Conservation (phyloP, 495 filamentous ascomycete species). For the Aspergillus sparsus region DNA sequence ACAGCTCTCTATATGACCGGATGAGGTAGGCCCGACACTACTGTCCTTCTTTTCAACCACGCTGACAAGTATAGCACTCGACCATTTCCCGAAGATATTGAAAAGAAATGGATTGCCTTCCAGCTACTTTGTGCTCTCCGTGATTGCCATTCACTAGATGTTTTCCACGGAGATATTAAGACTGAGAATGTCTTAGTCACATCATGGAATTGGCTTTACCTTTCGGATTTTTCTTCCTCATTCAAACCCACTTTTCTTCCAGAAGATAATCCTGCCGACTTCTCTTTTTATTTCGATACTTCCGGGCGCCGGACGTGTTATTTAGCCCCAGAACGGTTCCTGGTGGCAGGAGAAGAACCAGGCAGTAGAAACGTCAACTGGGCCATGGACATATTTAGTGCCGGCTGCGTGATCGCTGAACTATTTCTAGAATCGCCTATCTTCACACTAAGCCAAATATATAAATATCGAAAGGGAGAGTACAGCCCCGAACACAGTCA, state of each 20-base stretch:
- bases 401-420: slow-evolving; percentile 95
- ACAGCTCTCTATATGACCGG: slow-evolving; percentile 96
- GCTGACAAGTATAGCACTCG: slow-evolving; percentile 64
- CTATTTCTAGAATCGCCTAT: slow-evolving; percentile 94
- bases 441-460: slow-evolving; percentile 89
- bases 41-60: neutral
- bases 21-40: slow-evolving; percentile 60
- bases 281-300: slow-evolving; percentile 96
- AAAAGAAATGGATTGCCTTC: slow-evolving; percentile 98
- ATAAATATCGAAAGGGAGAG: slow-evolving; percentile 87
- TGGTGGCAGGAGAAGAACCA: slow-evolving; percentile 65
- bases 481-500: slow-evolving; percentile 83
- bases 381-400: slow-evolving; percentile 99
- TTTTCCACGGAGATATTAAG: slow-evolving; percentile 98
- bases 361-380: slow-evolving; percentile 71
- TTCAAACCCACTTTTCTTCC: slow-evolving; percentile 96
- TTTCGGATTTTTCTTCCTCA: slow-evolving; percentile 91
- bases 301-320: slow-evolving; percentile 95
- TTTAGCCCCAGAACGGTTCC: slow-evolving; percentile 89
- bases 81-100: slow-evolving; percentile 95
- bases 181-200: slow-evolving; percentile 95
- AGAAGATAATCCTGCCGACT: slow-evolving; percentile 95
- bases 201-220: slow-evolving; percentile 99
- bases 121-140: slow-evolving; percentile 91
- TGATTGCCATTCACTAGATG: slow-evolving; percentile 86